phyloP scores from a whole-genome alignment of 2,329 filamentous ascomycete genomes.

The Pseudonectria buxi region DNA sequence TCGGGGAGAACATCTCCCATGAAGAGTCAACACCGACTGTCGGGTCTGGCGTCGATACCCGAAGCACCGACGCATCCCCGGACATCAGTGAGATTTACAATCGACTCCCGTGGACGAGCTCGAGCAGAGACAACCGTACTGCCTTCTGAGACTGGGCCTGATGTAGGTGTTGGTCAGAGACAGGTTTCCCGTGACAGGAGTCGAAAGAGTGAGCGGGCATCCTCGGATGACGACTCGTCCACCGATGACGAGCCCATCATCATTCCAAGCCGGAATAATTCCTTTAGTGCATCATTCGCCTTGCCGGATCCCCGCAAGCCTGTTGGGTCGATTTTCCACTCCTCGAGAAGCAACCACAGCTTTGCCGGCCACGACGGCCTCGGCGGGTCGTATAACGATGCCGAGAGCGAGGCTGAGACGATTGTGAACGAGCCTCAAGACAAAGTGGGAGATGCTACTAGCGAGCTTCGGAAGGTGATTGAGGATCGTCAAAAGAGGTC shows the following conservation, averaged over 20 bases:
- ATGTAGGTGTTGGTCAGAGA: constrained; percentile 21
- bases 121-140: constrained; percentile 46
- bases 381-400: constrained; percentile 31
- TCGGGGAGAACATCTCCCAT: constrained; percentile 46
- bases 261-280: constrained; percentile 52
- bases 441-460: constrained; percentile 49
- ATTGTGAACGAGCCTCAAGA: constrained; percentile 41
- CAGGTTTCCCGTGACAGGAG: constrained; percentile 24
- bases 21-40: constrained; percentile 44
- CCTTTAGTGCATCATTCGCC: constrained; percentile 49
- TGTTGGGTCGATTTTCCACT: constrained; percentile 41
- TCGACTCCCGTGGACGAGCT: constrained; percentile 55
- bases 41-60: constrained; percentile 51
- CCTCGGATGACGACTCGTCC: constrained; percentile 49
- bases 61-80: constrained; percentile 41
- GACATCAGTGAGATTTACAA: constrained; percentile 55
- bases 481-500: constrained; percentile 42
- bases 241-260: constrained; percentile 60
- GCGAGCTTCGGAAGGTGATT: constrained; percentile 53
- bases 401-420: constrained; percentile 55
- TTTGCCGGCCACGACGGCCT: constrained; percentile 29
- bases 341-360: constrained; percentile 39
- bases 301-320: constrained; percentile 48
- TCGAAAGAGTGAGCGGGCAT: constrained; percentile 33
- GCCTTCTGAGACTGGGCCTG: constrained; percentile 25